Evolutionary conservation across 352 stramenopile species (phyloP).

Genomic region (Globisporangium polare): DNA sequence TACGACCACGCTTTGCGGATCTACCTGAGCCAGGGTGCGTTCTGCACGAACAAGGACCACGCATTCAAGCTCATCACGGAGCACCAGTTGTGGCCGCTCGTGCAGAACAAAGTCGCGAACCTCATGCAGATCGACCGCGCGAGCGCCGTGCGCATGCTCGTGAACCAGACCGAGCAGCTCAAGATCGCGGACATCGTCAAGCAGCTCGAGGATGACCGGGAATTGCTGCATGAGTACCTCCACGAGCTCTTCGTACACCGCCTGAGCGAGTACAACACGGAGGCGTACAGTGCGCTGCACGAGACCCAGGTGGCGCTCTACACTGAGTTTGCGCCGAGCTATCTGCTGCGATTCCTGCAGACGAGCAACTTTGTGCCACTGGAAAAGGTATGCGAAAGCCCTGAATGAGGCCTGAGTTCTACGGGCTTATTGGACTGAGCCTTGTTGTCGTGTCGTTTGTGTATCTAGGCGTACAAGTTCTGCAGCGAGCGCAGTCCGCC

Average conservation of each 20-base stretch:
- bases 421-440: neutral
- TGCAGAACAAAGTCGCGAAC: constrained; percentile 75
- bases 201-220: constrained; percentile 63
- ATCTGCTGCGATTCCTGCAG: constrained; percentile 74
- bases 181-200: constrained; percentile 74
- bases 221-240: constrained; percentile 70
- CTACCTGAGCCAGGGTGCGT: constrained; percentile 79
- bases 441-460: neutral
- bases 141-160: constrained; percentile 70
- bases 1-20: constrained; percentile 82
- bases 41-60: constrained; percentile 84
- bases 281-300: constrained; percentile 67
- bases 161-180: constrained; percentile 76
- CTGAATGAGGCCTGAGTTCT: neutral
- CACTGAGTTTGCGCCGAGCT: constrained; percentile 53
- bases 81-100: constrained; percentile 74
- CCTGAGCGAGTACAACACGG: constrained; percentile 72
- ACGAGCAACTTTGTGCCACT: constrained; percentile 80
- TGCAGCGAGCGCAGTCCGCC: constrained; percentile 68
- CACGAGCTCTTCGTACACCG: constrained; percentile 73
- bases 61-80: constrained; percentile 83
- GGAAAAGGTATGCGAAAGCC: constrained; percentile 53
- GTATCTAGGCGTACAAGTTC: constrained; percentile 63
- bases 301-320: constrained; percentile 77
- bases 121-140: constrained; percentile 75